phyloP scores from a whole-genome alignment of 176 grass and related monocot species.

The Bromus sterilis region DNA sequence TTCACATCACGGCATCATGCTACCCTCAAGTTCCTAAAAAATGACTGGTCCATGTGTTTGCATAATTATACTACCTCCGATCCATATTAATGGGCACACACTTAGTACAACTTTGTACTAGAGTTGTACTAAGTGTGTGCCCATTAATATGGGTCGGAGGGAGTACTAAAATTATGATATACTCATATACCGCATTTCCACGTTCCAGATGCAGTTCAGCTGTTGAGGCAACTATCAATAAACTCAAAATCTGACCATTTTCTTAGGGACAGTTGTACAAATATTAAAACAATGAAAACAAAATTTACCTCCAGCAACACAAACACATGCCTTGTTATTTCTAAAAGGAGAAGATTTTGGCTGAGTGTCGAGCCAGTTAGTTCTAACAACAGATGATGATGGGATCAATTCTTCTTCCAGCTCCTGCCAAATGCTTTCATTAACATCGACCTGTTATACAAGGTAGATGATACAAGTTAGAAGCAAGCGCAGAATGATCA shows the following conservation, averaged over 20 bases:
- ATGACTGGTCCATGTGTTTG: background rate
- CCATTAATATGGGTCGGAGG: too few relatives aligned
- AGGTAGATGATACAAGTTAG: constrained; percentile 34
- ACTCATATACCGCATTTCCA: background rate
- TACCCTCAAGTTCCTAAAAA: background rate
- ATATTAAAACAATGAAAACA: constrained; percentile 4
- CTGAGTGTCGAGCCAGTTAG: constrained; percentile 92
- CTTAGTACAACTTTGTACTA: too few relatives aligned
- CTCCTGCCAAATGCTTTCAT: constrained; percentile 80
- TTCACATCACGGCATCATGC: background rate
- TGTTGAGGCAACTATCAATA: background rate
- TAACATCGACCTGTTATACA: constrained; percentile 61
- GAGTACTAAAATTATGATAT: too few relatives aligned
- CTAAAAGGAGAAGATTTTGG: constrained; percentile 51
- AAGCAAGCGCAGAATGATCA: background rate
- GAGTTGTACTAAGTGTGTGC: too few relatives aligned
- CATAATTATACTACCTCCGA: background rate
- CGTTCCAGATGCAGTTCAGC: background rate
- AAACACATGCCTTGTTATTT: constrained; percentile 66
- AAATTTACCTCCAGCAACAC: constrained; percentile 73
- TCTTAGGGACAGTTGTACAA: background rate
- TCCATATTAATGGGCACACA: too few relatives aligned
- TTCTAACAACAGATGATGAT: constrained; percentile 60
- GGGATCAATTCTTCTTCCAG: constrained; percentile 99
- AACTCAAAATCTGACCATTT: background rate